phyloP scores from a whole-genome alignment of 768 basidiomycete species.

The Panellus pusillus region DNA sequence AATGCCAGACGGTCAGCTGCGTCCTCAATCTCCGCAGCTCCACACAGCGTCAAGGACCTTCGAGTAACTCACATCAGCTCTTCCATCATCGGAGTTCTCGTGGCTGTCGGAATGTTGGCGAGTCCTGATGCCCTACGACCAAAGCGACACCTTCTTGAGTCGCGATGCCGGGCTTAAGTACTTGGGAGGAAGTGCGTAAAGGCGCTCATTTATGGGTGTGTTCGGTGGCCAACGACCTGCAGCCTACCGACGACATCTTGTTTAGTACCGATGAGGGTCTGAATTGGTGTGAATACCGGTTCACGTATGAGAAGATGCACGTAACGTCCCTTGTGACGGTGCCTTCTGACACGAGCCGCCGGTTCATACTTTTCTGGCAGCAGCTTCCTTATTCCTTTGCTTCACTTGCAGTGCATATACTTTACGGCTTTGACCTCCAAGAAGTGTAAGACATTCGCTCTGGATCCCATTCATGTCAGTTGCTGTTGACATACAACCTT shows the following conservation, averaged over 20 bases:
- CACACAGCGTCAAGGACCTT: slow-evolving; percentile 83
- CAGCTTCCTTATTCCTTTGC: slow-evolving; percentile 44
- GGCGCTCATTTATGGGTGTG: slow-evolving; percentile 97
- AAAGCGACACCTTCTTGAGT: too few species aligned
- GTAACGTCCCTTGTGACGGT: too few species aligned
- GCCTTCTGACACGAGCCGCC: slow-evolving; percentile 84
- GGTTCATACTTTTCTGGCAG: slow-evolving; percentile 88
- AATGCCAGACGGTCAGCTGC: slow-evolving; percentile 70
- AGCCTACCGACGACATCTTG: slow-evolving; percentile 82
- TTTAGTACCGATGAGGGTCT: slow-evolving; percentile 90
- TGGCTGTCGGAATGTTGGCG: too few species aligned
- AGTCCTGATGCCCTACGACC: too few species aligned
- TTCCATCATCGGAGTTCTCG: too few species aligned
- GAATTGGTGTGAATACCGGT: slow-evolving; percentile 85
- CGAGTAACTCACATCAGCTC: slow-evolving; percentile 92
- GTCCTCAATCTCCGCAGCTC: slow-evolving; percentile 92
- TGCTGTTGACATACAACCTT: slow-evolving; percentile 9
- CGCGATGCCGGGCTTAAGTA: slow-evolving; percentile 96
- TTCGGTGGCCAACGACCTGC: slow-evolving; percentile 98
- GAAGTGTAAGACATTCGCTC: slow-evolving; percentile 57
- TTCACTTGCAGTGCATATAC: slow-evolving; percentile 79
- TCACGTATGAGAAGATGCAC: slow-evolving; percentile 69
- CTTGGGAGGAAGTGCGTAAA: slow-evolving; percentile 98
- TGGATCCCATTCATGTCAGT: slow-evolving; percentile 27
- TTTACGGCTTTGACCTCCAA: slow-evolving; percentile 74